These are phyloP conservation scores for Fusarium compactum DNA, from an alignment of 2,329 filamentous ascomycete genomes.

Conservation along the genomic window DNA sequence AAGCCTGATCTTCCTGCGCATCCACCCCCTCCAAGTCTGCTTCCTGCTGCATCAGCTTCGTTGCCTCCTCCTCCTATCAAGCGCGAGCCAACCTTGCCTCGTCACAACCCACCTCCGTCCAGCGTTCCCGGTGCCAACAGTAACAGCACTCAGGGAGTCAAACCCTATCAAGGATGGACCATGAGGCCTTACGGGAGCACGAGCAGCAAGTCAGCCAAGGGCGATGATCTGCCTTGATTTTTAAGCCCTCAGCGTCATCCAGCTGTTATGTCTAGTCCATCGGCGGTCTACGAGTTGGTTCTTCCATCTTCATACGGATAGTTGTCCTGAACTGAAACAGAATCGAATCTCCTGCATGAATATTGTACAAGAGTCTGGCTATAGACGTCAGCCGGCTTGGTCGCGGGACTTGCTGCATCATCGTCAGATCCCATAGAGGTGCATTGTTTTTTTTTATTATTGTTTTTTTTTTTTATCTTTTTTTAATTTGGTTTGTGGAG, in stretches of 20 bases:
- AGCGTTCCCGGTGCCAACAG: conserved; percentile 49
- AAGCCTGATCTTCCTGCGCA: conserved; percentile 29
- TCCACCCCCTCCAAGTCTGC: conserved; percentile 47
- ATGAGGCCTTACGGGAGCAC: conserved; percentile 53
- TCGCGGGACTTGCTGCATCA: background rate
- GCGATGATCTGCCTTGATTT: conserved; percentile 51
- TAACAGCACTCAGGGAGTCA: conserved; percentile 49
- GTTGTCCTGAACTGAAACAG: conserved; percentile 38
- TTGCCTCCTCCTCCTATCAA: conserved; percentile 53
- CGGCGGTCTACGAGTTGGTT: background rate
- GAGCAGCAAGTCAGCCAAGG: conserved; percentile 49
- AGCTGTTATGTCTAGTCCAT: background rate
- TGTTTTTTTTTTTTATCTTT: too few species aligned
- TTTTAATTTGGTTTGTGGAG: conserved; percentile 8
- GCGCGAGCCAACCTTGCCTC: conserved; percentile 49
- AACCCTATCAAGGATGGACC: conserved; percentile 55
- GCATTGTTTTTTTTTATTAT: conserved; percentile 24
- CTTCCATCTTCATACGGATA: conserved; percentile 34
- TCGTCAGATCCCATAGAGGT: background rate
- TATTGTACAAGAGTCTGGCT: conserved; percentile 3
- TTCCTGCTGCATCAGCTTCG: conserved; percentile 56
- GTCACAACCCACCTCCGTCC: conserved; percentile 51
- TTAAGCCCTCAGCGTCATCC: background rate
- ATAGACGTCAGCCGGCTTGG: background rate
- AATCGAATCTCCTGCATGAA: background rate